phyloP scores from a whole-genome alignment of 2,329 filamentous ascomycete species.

The Thielaviopsis musarum region DNA sequence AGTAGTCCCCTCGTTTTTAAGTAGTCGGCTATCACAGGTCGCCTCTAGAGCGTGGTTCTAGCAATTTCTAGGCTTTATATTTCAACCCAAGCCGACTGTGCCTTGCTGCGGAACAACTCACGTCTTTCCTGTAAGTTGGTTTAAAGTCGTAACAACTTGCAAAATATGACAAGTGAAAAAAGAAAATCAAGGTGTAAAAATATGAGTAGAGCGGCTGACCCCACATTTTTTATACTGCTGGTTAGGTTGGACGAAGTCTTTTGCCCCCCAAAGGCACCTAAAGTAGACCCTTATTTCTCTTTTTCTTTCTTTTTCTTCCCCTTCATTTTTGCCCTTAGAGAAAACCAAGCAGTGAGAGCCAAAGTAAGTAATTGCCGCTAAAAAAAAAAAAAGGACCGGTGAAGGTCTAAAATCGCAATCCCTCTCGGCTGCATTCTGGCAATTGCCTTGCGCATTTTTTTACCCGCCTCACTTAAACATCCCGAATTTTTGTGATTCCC shows the following conservation, averaged over 20 bases:
- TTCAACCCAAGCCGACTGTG: neutral
- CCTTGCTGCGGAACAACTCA: neutral
- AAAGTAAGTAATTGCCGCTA: neutral
- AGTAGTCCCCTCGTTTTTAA: neutral
- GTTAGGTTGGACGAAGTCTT: neutral
- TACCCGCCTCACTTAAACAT: neutral
- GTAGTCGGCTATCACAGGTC: neutral
- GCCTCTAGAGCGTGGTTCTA: too few species aligned
- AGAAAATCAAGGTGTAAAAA: neutral
- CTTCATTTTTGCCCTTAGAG: neutral
- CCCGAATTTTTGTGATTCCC: neutral
- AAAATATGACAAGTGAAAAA: neutral
- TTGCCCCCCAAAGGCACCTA: neutral
- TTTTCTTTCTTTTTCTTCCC: neutral
- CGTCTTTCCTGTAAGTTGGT: too few species aligned
- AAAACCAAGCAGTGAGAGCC: neutral
- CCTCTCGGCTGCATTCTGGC: neutral
- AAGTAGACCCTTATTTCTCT: conserved; percentile 2
- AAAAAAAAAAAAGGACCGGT: neutral
- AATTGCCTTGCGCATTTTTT: neutral
- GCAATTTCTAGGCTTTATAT: too few species aligned
- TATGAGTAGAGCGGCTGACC: neutral
- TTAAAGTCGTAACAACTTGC: neutral
- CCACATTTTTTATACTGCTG: neutral
- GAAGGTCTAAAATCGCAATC: neutral